Evolutionary conservation across 2,329 filamentous ascomycete species (phyloP).

Genomic region (Fusarium nematophilum): DNA sequence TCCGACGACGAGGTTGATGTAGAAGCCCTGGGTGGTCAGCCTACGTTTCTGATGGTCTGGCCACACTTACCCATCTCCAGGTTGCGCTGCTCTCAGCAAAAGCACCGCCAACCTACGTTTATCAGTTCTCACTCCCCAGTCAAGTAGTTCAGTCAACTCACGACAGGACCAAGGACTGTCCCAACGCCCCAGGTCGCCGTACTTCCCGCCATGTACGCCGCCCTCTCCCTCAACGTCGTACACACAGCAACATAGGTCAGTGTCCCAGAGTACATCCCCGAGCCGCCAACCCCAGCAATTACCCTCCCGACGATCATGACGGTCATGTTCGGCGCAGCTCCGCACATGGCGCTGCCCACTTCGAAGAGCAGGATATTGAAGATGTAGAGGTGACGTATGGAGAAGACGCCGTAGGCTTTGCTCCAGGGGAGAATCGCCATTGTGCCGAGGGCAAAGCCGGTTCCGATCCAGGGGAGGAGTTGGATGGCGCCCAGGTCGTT

Average conservation of each 20-base stretch:
- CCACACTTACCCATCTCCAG: conserved; percentile 53
- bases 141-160: neutral
- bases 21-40: conserved; percentile 51
- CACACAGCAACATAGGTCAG: conserved; percentile 19
- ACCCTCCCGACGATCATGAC: conserved; percentile 58
- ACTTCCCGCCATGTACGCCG: conserved; percentile 28
- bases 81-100: conserved; percentile 53
- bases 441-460: conserved; percentile 11
- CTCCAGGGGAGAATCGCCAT: conserved; percentile 13
- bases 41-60: too few relatives aligned
- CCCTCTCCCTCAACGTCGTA: conserved; percentile 12
- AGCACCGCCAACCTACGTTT: conserved; percentile 51
- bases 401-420: conserved; percentile 29
- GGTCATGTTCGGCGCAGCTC: conserved; percentile 54
- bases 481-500: conserved; percentile 23
- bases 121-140: neutral
- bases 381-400: conserved; percentile 37
- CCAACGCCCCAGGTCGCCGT: conserved; percentile 53
- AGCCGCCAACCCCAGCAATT: conserved; percentile 55
- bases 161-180: conserved; percentile 55
- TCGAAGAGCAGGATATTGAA: conserved; percentile 38
- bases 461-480: conserved; percentile 28
- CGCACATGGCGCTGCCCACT: conserved; percentile 50
- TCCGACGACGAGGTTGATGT: conserved; percentile 63
- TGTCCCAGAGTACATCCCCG: conserved; percentile 42